phyloP scores from a whole-genome alignment of 495 filamentous ascomycete species.

The Xylaria venustula region DNA sequence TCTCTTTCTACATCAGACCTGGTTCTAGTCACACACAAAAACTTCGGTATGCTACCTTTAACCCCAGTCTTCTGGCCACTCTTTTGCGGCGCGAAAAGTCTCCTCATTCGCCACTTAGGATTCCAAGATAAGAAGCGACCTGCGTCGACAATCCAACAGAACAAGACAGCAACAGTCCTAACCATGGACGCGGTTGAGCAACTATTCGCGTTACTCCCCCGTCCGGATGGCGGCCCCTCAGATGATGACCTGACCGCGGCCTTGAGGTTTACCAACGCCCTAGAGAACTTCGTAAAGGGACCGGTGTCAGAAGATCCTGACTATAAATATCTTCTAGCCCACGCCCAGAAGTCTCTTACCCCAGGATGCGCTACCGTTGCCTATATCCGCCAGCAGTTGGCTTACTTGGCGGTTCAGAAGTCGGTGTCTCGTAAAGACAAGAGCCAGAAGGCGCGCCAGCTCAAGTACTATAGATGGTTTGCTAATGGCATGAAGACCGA shows the following conservation, averaged over 20 bases:
- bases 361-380: neutral
- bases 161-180: neutral
- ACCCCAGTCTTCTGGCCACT: neutral
- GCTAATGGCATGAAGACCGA: slow-evolving; percentile 5
- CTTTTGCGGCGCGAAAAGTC: too few relatives aligned
- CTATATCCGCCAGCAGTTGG: slow-evolving; percentile 10
- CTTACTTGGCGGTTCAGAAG: neutral
- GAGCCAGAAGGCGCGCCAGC: slow-evolving; percentile 5
- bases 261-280: neutral
- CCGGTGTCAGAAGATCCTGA: slow-evolving; percentile 7
- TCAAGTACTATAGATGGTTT: slow-evolving; percentile 10
- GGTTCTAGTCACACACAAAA: neutral
- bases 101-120: too few relatives aligned
- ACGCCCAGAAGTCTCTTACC: neutral
- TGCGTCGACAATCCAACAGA: neutral
- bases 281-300: neutral
- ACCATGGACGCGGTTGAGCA: slow-evolving; percentile 4
- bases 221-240: neutral
- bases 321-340: neutral
- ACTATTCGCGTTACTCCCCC: neutral
- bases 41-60: neutral
- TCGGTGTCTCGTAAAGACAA: slow-evolving; percentile 2
- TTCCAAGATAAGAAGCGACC: neutral
- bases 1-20: neutral
- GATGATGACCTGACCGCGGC: neutral